Base-by-base conservation (phyloP, 805 yeast genomes). In the Candida peoriensis region DNA sequence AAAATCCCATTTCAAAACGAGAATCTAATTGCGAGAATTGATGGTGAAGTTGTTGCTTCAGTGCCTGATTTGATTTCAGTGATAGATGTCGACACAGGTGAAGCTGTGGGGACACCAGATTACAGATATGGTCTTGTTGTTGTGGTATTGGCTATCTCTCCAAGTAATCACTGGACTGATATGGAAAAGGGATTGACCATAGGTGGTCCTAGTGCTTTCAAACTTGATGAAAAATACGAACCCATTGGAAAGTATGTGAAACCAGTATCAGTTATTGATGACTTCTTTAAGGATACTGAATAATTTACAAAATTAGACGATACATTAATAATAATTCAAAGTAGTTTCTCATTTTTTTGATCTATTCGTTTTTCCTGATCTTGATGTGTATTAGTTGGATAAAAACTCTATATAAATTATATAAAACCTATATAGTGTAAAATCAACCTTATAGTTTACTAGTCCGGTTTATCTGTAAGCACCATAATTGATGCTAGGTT, bases 1-100 rank as follows among this genome's bases (percentile, higher is more conserved):
- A 42, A 43, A n/a, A 68, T 70, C 29, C 74, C 74, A 18, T 70
- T 70, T 60, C 66, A 70, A 46, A 70, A 70, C 42, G 75, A 70
- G 45, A 70, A 69, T 45, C 57, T 70, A 16, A 46, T 54, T 28
- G 65, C 67, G 15, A 55, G 50, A 37, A 17, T 59, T 13, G 51
- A 51, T 7, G 49, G 53, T 16, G 45, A 50, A 34, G 50, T 57
- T 12, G 52, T 67, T 13, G 58, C 65, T 19, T 58, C 71, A 4
- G 73, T 69, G 28, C 75, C 75, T 12, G 74, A 69, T 43, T 44
- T 69, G 34, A 66, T 69, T 36, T 48, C 69, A 8, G 67, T 69
- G 6, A 46, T 61, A 32, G 71, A 69, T 42, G 48, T 58, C 5
- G 68, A 65, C 25, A 55, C 64, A 14, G 73, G 73, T 20, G 71